These are phyloP conservation scores for Mortierella claussenii DNA, from an alignment of 192 early-diverging fungal genomes.

Conservation along the genomic window DNA sequence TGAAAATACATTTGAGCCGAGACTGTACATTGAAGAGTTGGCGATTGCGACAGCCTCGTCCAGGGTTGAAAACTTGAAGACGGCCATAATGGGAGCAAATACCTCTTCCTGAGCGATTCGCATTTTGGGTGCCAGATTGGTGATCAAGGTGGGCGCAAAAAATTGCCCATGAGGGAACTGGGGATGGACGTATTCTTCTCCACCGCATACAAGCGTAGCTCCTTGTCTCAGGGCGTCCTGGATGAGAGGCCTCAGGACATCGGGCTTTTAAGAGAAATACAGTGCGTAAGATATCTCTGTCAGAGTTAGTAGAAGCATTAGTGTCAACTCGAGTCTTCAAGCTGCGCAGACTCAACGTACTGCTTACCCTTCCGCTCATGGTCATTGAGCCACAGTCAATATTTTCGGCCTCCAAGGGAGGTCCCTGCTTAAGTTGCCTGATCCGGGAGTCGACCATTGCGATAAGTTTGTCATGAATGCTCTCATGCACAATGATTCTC, in stretches of 20 bases:
- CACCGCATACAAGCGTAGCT: constrained; percentile 77
- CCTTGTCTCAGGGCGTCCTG: constrained; percentile 82
- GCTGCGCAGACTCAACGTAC: constrained; percentile 1
- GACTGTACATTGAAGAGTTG: constrained; percentile 78
- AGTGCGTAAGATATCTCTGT: neutral
- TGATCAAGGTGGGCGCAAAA: constrained; percentile 84
- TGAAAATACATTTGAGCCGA: constrained; percentile 85
- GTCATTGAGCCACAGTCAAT: constrained; percentile 90
- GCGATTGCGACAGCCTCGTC: constrained; percentile 75
- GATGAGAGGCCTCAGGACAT: constrained; percentile 70
- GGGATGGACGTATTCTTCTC: constrained; percentile 75
- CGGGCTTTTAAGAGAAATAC: constrained; percentile 45
- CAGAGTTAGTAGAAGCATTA: neutral
- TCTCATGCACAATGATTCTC: constrained; percentile 79
- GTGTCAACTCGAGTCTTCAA: neutral
- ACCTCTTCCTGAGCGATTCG: constrained; percentile 77
- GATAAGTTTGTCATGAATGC: constrained; percentile 75
- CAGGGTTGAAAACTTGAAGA: constrained; percentile 77
- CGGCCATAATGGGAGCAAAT: constrained; percentile 85
- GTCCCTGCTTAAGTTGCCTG: constrained; percentile 71
- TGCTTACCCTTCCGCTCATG: constrained; percentile 71
- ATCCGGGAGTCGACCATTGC: constrained; percentile 69
- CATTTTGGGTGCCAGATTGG: constrained; percentile 82
- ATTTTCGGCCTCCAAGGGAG: constrained; percentile 71
- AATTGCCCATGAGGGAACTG: constrained; percentile 79